A percentile compares a stretch with the other conserved stretches of the same genome.
phyloP scores from a whole-genome alignment of 2,329 filamentous ascomycete species.

The Tolypocladium capitatum region DNA sequence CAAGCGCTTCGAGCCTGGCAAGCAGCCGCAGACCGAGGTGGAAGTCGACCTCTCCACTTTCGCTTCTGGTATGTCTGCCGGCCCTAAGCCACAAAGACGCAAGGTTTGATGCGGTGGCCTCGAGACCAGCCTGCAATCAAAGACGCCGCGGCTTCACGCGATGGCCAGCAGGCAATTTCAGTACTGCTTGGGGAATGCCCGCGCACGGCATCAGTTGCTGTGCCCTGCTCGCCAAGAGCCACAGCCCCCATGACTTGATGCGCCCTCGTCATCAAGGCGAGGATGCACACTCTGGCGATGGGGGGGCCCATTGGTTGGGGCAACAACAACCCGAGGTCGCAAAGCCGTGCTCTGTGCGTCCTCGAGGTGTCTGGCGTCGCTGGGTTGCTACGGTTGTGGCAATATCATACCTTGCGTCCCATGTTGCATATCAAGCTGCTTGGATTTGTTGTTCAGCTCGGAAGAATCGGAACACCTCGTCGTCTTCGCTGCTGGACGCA shows the following conservation, averaged over 20 bases:
- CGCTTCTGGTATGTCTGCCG: conserved; percentile 13
- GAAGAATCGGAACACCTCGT: background rate
- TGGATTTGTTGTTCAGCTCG: background rate
- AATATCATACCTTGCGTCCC: background rate
- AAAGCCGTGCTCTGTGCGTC: background rate
- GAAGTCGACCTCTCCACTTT: conserved; percentile 16
- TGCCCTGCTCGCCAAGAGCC: background rate
- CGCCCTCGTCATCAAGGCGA: background rate
- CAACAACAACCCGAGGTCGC: background rate
- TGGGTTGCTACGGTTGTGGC: background rate
- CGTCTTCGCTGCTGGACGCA: background rate
- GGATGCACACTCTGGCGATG: background rate
- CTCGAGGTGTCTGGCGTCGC: background rate
- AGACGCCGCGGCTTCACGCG: background rate
- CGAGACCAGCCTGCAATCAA: background rate
- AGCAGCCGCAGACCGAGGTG: conserved; percentile 16
- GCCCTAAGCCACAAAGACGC: conserved; percentile 11
- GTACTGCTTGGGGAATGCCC: background rate
- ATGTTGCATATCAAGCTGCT: background rate
- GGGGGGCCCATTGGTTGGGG: background rate
- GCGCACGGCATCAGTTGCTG: background rate
- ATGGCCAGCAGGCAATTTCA: background rate
- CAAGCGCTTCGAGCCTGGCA: conserved; percentile 53
- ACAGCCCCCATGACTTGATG: background rate
- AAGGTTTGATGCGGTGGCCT: conserved; percentile 12